Base-by-base conservation (phyloP, 768 basidiomycete species). In the Mycena maculata region DNA sequence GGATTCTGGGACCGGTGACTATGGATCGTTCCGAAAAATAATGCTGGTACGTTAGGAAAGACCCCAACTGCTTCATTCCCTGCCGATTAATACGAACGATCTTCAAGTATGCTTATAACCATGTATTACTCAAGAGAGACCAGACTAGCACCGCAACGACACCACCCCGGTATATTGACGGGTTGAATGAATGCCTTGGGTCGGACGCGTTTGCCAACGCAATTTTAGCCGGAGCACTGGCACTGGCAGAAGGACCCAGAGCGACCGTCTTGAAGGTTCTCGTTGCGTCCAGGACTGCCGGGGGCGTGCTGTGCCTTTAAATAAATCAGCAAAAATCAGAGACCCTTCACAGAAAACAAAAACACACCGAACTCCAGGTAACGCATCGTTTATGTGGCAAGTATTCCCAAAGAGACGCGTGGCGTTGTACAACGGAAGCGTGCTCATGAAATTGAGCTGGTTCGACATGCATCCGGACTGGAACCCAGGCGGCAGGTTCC, bases 321-420 rank as follows among this genome's bases (percentile, higher is more conserved):
- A 2, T 2, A 11, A 57, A 52, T 27, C 9, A 53, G 22, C 13
- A 2, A 20, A 33, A 2, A 1, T 33, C 16, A 7, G 33, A 36
- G 20, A 39, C 2, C 10, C 22, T 15, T 23, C 4, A 13, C 18
- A 25, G 18, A 13, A 48, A 31, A 50, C n/a, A 15, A 2, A 16
- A 27, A 48, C 48, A 10, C 13, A 58, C 55, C 56, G 56, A 23
- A 27, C 39, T 7, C 56, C 45, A 6, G 18, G 38, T 23, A 9
- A 1, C 12, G 28, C 48, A 22, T 56, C 63, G 2, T 41, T 4
- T n/a, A 59, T 57, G 6, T 41, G 28, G 28, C 65, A 66, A 4
- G 41, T 44, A 42, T 66, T 66, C 41, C 65, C 65, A 44, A 66
- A 66, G 45, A 66, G 49, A 13, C 10, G 53, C 11, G 23, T 31